A percentile compares a stretch with the other conserved stretches of the same genome.
These are phyloP conservation scores for Sugiyamaella mastotermitis DNA, from an alignment of 805 yeast species.

Conservation along the genomic window DNA sequence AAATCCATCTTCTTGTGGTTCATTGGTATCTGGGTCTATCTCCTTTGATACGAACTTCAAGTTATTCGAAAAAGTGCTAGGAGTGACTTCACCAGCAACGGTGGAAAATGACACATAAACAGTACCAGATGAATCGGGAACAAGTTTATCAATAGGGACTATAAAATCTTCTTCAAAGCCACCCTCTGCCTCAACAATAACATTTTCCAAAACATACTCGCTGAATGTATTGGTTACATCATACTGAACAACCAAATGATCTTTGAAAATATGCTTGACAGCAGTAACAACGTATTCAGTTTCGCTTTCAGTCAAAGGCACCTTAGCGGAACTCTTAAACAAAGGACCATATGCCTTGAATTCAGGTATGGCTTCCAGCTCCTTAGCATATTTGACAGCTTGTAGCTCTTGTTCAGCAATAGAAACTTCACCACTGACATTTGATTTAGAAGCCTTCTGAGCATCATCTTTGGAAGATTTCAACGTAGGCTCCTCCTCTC, in stretches of 20 bases:
- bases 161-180: constrained; percentile 56
- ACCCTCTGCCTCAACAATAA: constrained; percentile 44
- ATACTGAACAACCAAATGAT: constrained; percentile 72
- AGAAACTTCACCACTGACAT: constrained; percentile 22
- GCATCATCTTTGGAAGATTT: constrained; percentile 44
- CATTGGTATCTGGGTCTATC: constrained; percentile 65
- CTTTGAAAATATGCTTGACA: constrained; percentile 73
- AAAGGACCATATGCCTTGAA: constrained; percentile 67
- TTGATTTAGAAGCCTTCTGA: constrained; percentile 22
- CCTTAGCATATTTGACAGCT: constrained; percentile 49
- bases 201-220: constrained; percentile 70
- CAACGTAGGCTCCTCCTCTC: constrained; percentile 37
- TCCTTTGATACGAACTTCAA: constrained; percentile 75
- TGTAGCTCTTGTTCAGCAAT: constrained; percentile 17
- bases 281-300: constrained; percentile 88
- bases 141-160: constrained; percentile 64
- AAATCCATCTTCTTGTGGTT: constrained; percentile 73
- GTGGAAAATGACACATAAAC: constrained; percentile 66
- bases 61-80: constrained; percentile 54
- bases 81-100: constrained; percentile 36
- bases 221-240: constrained; percentile 78
- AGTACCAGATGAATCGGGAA: constrained; percentile 65
- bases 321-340: constrained; percentile 58
- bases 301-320: constrained; percentile 81
- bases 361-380: constrained; percentile 65